Evolutionary conservation across 2,329 filamentous ascomycete species (phyloP), one percentile per base, ranked within the genome.

Genomic region (Nemania sp.): DNA sequence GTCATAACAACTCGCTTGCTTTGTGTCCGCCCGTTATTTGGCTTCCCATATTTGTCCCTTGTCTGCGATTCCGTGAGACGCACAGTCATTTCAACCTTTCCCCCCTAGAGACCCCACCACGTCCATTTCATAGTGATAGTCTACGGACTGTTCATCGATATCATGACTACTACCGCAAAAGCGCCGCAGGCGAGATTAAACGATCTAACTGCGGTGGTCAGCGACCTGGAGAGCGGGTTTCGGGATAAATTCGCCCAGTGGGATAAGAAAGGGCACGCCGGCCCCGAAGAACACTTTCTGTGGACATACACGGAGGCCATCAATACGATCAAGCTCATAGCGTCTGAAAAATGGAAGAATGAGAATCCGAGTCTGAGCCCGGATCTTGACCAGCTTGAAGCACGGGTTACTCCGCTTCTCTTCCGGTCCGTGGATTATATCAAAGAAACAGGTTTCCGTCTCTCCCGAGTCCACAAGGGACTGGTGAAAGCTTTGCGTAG

Each of bases 401-500:
- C 11, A 22, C 47, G 55, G 32, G 51, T 35, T 27, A 7, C 51
- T 18, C 6, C 5, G 15, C 55, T 64, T 5, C 60, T 64, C 11
- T 3, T 4, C 1, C 3, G 3, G 27, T 29, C 65, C 5, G 29
- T 29, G 20, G 32, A 43, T n/a, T 2, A 60, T 38, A 56, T 60
- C 15, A 20, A n/a, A 20, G 22, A 18, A 2, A 18, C 8, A 2
- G 38, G n/a, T n/a, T 2, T 3, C 2, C 13, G 20, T 1, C 49
- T 67, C 20, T 24, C 13, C 1, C 26, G 2, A 18, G 27, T 60
- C 8, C 65, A 67, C 51, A 67, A 67, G 27, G n/a, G 18, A 20
- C 26, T 66, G 26, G n/a, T 57, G 10, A 7, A 20, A 15, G 35
- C 35, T 15, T 13, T 57, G 45, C 15, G 8, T 26, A 24, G 43